phyloP scores from a whole-genome alignment of 768 basidiomycete species.

The Agaricus subrufescens region DNA sequence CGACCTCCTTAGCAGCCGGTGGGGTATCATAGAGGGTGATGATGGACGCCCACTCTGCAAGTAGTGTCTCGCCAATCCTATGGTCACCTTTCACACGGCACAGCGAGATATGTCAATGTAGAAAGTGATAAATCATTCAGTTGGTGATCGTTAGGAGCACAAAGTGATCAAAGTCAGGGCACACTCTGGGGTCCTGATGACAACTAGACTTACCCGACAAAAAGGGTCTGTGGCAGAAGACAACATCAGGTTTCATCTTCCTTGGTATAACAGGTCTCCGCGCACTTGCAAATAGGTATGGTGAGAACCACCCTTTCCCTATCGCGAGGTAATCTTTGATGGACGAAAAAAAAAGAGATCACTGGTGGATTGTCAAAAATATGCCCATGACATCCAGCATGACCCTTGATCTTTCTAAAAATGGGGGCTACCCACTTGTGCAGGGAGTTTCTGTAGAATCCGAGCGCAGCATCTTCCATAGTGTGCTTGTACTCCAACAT shows the following conservation, averaged over 20 bases:
- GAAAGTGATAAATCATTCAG: not conserved
- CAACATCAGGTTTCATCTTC: slow-evolving; percentile 58
- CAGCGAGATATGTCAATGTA: not conserved
- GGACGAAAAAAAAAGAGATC: slow-evolving; percentile 55
- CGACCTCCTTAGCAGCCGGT: too few relatives aligned
- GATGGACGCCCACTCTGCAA: slow-evolving; percentile 50
- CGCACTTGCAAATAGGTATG: slow-evolving; percentile 58
- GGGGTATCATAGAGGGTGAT: slow-evolving; percentile 39
- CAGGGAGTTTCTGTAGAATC: slow-evolving; percentile 57
- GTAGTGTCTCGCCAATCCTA: slow-evolving; percentile 50
- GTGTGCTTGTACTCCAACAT: slow-evolving; percentile 59
- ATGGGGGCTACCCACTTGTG: slow-evolving; percentile 37
- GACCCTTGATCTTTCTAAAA: not conserved
- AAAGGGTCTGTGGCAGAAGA: slow-evolving; percentile 66
- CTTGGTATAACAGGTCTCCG: slow-evolving; percentile 58
- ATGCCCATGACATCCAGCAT: slow-evolving; percentile 4
- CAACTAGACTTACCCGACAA: slow-evolving; percentile 35
- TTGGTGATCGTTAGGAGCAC: not conserved
- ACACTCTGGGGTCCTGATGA: not conserved
- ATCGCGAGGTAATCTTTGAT: slow-evolving; percentile 60
- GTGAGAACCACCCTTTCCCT: slow-evolving; percentile 67
- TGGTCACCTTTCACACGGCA: slow-evolving; percentile 46
- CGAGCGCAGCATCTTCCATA: slow-evolving; percentile 52
- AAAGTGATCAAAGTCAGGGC: not conserved
- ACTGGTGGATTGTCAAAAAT: slow-evolving; percentile 18